phyloP scores from a whole-genome alignment of 345 rosid species.

The Abelmoschus esculentus region DNA sequence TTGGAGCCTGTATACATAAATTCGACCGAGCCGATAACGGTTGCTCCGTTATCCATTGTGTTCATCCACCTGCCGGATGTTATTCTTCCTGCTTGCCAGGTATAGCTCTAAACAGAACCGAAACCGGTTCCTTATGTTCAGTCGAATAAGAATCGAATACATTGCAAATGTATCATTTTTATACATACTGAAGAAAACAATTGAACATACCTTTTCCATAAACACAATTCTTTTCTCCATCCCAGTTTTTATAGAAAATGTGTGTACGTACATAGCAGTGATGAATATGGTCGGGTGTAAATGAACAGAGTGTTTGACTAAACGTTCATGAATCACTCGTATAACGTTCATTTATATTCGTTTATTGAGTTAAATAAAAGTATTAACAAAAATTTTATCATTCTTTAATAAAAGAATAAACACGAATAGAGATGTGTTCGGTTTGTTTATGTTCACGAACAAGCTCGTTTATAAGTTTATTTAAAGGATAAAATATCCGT shows the following conservation, averaged over 20 bases:
- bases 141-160: constrained; percentile 14
- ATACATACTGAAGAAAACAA: not conserved
- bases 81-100: constrained; percentile 50
- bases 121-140: constrained; percentile 12
- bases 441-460: too few relatives aligned
- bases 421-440: too few relatives aligned
- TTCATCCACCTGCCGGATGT: constrained; percentile 53
- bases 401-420: too few relatives aligned
- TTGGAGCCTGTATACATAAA: constrained; percentile 47
- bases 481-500: too few relatives aligned
- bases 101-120: constrained; percentile 19
- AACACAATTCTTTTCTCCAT: not conserved
- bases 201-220: not conserved
- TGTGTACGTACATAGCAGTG: too few relatives aligned
- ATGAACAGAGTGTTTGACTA: too few relatives aligned
- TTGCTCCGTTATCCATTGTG: constrained; percentile 60
- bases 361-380: too few relatives aligned
- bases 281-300: too few relatives aligned
- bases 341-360: too few relatives aligned
- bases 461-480: too few relatives aligned
- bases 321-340: too few relatives aligned
- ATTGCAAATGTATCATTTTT: not conserved
- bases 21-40: constrained; percentile 39
- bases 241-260: not conserved
- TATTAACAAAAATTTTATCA: too few relatives aligned